These are phyloP conservation scores for Colletotrichum sp. DNA, from an alignment of 2,329 filamentous ascomycete species.

Conservation along the genomic window DNA sequence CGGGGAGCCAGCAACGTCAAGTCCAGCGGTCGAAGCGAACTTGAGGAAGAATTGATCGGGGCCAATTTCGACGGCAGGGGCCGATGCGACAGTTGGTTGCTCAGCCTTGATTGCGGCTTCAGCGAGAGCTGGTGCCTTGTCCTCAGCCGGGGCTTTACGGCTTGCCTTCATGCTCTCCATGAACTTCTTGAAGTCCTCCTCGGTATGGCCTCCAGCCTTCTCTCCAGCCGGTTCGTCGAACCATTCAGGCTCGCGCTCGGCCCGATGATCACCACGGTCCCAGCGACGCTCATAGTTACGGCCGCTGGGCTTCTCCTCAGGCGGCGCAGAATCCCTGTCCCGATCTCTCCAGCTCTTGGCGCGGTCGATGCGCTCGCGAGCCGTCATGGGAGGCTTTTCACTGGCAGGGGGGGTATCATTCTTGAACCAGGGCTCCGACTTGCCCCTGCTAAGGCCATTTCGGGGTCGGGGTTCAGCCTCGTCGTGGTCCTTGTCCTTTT, in stretches of 20 bases:
- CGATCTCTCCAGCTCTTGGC: constrained; percentile 67
- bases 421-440: constrained; percentile 78
- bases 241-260: constrained; percentile 90
- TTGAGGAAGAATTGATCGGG: constrained; percentile 80
- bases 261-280: constrained; percentile 61
- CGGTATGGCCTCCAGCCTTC: constrained; percentile 74
- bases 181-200: constrained; percentile 93
- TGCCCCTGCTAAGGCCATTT: constrained; percentile 68
- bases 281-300: constrained; percentile 53
- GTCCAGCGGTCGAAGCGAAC: constrained; percentile 44
- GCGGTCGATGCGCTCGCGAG: constrained; percentile 61
- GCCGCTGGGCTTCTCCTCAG: constrained; percentile 61
- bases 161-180: constrained; percentile 88
- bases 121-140: constrained; percentile 36
- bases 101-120: constrained; percentile 49
- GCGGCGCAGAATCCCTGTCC: constrained; percentile 41
- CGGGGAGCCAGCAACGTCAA: constrained; percentile 55
- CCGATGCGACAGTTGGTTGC: constrained; percentile 61
- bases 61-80: constrained; percentile 68
- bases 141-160: constrained; percentile 45
- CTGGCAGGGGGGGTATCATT: constrained; percentile 49
- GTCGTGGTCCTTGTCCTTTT: constrained; percentile 53
- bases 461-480: constrained; percentile 61
- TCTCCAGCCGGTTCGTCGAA: constrained; percentile 77
- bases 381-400: constrained; percentile 35